phyloP scores from a whole-genome alignment of 139 green algal species.

The Tetraselmis striata region DNA sequence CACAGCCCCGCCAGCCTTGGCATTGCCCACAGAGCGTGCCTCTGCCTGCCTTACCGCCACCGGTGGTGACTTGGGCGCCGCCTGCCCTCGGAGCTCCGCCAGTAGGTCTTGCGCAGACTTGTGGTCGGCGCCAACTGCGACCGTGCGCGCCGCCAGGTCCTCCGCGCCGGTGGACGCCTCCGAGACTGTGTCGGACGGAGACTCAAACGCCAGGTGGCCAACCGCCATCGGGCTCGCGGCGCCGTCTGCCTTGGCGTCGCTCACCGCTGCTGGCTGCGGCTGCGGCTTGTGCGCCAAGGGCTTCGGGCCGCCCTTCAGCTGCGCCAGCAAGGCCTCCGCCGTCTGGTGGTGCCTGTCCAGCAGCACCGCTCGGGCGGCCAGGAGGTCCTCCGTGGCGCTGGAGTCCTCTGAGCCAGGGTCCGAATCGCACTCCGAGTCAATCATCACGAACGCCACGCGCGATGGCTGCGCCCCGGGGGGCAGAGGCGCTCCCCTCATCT shows the following conservation, averaged over 20 bases:
- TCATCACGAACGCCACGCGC: background rate
- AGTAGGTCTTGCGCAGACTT: background rate
- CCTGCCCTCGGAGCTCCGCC: background rate
- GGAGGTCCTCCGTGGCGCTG: background rate
- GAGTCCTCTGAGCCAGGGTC: background rate
- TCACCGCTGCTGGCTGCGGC: no score
- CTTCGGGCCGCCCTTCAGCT: background rate
- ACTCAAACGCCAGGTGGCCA: background rate
- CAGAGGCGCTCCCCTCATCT: no score
- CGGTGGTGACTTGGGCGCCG: background rate
- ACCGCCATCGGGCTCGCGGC: no score
- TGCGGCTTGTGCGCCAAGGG: no score
- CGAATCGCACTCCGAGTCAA: background rate
- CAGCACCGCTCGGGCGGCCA: background rate
- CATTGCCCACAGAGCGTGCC: background rate
- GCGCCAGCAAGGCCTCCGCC: background rate
- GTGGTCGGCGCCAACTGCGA: background rate
- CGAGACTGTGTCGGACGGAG: background rate
- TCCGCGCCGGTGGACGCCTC: background rate
- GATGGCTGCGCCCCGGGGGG: no score
- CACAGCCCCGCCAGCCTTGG: no score
- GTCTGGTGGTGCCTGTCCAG: background rate
- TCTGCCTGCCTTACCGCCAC: background rate
- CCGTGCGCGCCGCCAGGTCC: background rate
- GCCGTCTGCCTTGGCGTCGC: no score